Base-by-base conservation (phyloP, 1,284 basidiomycete genomes). In the Polyporus tsugae region DNA sequence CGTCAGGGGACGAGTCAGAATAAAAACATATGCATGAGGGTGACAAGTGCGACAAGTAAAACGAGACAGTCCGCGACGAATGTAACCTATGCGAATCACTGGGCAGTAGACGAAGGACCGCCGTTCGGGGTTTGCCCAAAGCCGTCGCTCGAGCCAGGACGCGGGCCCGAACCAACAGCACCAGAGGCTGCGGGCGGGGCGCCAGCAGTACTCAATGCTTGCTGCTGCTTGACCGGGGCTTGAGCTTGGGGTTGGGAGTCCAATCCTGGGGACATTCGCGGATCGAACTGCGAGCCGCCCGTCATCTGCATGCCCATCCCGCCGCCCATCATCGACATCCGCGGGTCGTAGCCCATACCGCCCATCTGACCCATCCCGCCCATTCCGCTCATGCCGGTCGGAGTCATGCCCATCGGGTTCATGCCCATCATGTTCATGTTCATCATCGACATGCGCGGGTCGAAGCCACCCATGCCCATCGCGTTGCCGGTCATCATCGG, bases 391-490 rank as follows among this genome's bases (percentile, higher is more conserved):
- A 68, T 64, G 25, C 67, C 67, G 77, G 82, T 80, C 19, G 63
- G 67, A 70, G 38, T 59, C 68, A 70, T 70, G 57, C 60, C 69
- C 71, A 70, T 70, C 17, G 69, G 70, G 65, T 64, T 71, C 70
- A 73, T 75, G 44, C 74, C 71, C 76, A 83, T 82, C 80, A 86
- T 85, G n/a, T 82, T 83, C 76, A 84, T 82, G 41, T 82, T 81
- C 86, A 90, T 89, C 84, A 86, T 85, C 49, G 83, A 84, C 82
- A 87, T 85, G 42, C 85, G 78, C 42, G 85, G 85, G 69, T 86
- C 85, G 67, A 82, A 83, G 17, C 79, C 75, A 25, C 77, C 79
- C 75, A 75, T 75, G 46, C 64, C 73, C 79, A 82, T 82, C 49
- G 77, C 75, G 15, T 72, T 77, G 38, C 87, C 86, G 2, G 87